Percentiles rank a stretch among this genome's conserved stretches.
These are phyloP conservation scores for Botryotinia calthae DNA, from an alignment of 2,329 filamentous ascomycete genomes.

Conservation along the genomic window DNA sequence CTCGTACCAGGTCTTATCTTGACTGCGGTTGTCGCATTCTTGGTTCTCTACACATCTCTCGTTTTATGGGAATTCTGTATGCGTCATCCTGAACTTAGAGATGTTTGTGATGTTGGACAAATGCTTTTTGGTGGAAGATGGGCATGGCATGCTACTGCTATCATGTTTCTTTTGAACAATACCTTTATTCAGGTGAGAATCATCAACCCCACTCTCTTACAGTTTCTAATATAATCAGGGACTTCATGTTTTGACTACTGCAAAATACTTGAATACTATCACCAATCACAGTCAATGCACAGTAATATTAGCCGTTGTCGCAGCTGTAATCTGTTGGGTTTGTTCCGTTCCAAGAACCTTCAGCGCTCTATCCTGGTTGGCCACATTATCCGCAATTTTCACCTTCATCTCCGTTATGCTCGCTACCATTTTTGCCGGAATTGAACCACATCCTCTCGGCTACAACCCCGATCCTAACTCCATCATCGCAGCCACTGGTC, in stretches of 20 bases:
- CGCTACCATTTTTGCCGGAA: conserved; percentile 76
- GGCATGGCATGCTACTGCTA: conserved; percentile 66
- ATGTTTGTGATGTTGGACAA: conserved; percentile 94
- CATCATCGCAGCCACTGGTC: conserved; percentile 31
- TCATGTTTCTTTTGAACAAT: conserved; percentile 94
- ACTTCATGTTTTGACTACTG: conserved; percentile 79
- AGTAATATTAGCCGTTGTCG: conserved; percentile 73
- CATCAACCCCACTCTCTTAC: background rate
- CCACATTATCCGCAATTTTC: conserved; percentile 76
- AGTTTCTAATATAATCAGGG: conserved; percentile 46
- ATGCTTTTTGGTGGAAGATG: conserved; percentile 87
- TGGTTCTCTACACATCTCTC: conserved; percentile 82
- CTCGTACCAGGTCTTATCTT: conserved; percentile 83
- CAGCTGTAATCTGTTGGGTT: conserved; percentile 71
- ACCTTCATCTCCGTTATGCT: conserved; percentile 87
- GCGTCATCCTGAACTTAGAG: conserved; percentile 83
- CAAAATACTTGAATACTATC: conserved; percentile 89
- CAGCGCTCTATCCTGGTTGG: conserved; percentile 72
- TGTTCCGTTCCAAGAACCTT: conserved; percentile 86
- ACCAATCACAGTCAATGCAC: conserved; percentile 71
- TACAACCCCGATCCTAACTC: conserved; percentile 53
- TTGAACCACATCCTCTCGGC: conserved; percentile 70
- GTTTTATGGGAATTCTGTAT: conserved; percentile 78
- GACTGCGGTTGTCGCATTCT: conserved; percentile 71
- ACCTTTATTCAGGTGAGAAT: conserved; percentile 72